These are phyloP conservation scores for Hemileccinum hortonii DNA, from an alignment of 1,284 basidiomycete species.

Conservation along the genomic window DNA sequence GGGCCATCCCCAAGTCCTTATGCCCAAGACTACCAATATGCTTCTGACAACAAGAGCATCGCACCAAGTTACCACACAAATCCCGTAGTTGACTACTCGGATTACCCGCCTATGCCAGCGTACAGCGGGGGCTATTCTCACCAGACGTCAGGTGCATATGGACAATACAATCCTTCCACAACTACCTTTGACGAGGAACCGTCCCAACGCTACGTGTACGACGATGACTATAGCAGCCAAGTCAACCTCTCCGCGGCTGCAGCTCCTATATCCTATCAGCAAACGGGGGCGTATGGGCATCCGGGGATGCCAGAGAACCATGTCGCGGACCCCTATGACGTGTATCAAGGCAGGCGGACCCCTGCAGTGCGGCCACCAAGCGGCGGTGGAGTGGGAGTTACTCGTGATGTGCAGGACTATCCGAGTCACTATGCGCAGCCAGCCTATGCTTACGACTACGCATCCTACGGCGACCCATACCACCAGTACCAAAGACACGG, in stretches of 20 bases:
- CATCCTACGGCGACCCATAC: conserved; percentile 30
- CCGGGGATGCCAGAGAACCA: conserved; percentile 36
- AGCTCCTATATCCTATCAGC: conserved; percentile 52
- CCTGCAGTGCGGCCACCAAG: conserved; percentile 26
- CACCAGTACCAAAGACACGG: conserved; percentile 32
- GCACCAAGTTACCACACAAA: conserved; percentile 36
- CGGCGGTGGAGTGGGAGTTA: conserved; percentile 22
- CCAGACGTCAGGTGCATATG: conserved; percentile 46
- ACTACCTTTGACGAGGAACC: conserved; percentile 54
- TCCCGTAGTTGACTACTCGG: conserved; percentile 46
- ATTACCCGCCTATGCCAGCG: conserved; percentile 73
- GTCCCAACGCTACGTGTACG: conserved; percentile 44
- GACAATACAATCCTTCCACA: conserved; percentile 57
- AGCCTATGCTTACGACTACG: conserved; percentile 29
- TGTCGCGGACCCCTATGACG: conserved; percentile 44
- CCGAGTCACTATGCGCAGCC: conserved; percentile 30
- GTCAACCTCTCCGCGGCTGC: conserved; percentile 53
- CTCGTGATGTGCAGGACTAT: conserved; percentile 40
- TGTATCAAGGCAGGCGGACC: conserved; percentile 49
- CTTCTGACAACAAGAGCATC: conserved; percentile 37
- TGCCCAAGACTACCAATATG: conserved; percentile 56
- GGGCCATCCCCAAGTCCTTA: conserved; percentile 54
- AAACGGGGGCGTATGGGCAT: conserved; percentile 21
- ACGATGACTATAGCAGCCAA: conserved; percentile 64
- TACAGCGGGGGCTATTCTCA: conserved; percentile 59